Conservation (phyloP, 2,329 filamentous ascomycete species). For the Orbilia javanica region DNA sequence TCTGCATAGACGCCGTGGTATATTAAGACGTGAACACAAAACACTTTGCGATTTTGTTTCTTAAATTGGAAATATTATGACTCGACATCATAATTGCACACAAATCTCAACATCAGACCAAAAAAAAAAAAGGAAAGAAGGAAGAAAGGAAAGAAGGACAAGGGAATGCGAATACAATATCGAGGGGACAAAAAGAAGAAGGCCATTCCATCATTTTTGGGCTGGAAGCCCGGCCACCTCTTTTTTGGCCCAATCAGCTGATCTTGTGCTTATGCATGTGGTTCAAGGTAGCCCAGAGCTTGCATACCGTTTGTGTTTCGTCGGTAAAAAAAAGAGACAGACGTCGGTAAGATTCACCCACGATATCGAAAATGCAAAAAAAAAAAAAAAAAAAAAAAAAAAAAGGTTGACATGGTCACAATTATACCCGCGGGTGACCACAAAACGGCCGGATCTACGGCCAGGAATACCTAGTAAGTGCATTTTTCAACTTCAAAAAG, state of each 20-base stretch:
- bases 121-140: not conserved
- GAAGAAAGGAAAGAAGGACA: too few species aligned
- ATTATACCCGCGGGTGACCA: slow-evolving; percentile 13
- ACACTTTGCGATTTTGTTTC: slow-evolving; percentile 10
- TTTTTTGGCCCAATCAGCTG: slow-evolving; percentile 38
- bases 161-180: slow-evolving; percentile 1
- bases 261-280: slow-evolving; percentile 31
- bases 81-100: slow-evolving; percentile 3
- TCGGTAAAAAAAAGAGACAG: not conserved
- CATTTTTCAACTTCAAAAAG: not conserved
- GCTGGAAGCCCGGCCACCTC: not conserved
- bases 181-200: not conserved
- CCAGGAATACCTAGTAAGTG: slow-evolving; percentile 40
- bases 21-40: not conserved
- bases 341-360: slow-evolving; percentile 26
- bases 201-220: not conserved
- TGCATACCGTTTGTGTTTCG: slow-evolving; percentile 29
- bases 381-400: not conserved
- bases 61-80: slow-evolving; percentile 19
- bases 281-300: slow-evolving; percentile 30
- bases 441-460: slow-evolving; percentile 42
- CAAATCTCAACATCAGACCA: not conserved
- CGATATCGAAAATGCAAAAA: slow-evolving; percentile 1
- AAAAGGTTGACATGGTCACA: slow-evolving; percentile 7
- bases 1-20: slow-evolving; percentile 23